Evolutionary conservation across 2,329 filamentous ascomycete species (phyloP).

Genomic region (Monosporascus sp.): DNA sequence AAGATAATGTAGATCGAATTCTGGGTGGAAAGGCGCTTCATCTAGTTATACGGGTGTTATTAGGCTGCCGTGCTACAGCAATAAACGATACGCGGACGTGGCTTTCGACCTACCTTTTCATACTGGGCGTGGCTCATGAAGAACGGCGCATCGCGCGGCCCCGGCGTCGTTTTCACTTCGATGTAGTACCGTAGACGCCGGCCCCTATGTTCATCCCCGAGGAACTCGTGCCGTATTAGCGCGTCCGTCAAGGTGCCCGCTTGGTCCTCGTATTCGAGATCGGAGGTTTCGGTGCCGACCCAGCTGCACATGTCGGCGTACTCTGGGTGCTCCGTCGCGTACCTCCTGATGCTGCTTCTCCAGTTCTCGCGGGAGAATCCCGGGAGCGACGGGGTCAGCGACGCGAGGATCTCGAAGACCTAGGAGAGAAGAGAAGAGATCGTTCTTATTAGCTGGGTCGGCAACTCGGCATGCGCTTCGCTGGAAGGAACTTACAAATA

Average conservation of each 20-base stretch:
- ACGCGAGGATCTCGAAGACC: conserved; percentile 37
- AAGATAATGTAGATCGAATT: conserved; percentile 14
- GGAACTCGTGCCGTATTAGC: conserved; percentile 30
- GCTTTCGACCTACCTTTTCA: conserved; percentile 26
- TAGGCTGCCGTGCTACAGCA: background rate
- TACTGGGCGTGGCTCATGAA: conserved; percentile 43
- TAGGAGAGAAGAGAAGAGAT: conserved; percentile 11
- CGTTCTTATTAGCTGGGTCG: background rate
- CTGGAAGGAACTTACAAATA: conserved; percentile 16
- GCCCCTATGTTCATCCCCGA: conserved; percentile 21
- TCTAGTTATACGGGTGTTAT: background rate
- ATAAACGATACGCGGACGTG: background rate
- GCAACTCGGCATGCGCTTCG: background rate
- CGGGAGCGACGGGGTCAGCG: conserved; percentile 21
- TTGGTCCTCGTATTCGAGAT: conserved; percentile 40
- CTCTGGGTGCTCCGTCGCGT: conserved; percentile 31
- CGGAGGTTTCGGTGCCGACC: conserved; percentile 38
- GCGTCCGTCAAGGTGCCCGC: conserved; percentile 27
- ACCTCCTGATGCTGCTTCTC: conserved; percentile 41
- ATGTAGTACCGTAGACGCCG: conserved; percentile 37
- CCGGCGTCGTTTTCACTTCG: conserved; percentile 46
- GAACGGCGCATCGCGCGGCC: conserved; percentile 33
- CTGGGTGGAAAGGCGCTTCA: background rate
- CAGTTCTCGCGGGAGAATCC: conserved; percentile 37
- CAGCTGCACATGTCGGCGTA: conserved; percentile 36